phyloP scores from a whole-genome alignment of 1,284 basidiomycete genomes.

The Wolfiporia cocos region DNA sequence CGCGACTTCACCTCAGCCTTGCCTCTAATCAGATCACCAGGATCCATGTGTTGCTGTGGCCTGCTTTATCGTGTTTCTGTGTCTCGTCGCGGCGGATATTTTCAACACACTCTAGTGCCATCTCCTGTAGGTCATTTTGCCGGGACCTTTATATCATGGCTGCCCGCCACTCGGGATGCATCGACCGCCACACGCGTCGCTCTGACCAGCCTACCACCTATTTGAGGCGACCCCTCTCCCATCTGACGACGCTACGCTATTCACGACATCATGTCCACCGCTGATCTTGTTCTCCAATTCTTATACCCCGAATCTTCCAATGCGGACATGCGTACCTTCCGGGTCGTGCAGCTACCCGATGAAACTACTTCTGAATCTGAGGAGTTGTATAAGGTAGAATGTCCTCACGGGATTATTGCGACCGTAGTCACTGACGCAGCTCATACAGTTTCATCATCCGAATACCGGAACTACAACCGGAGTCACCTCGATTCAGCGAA shows the following conservation, averaged over 20 bases:
- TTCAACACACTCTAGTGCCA: too few relatives aligned
- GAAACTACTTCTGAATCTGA: slow-evolving; percentile 25
- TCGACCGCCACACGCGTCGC: too few relatives aligned
- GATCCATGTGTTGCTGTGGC: slow-evolving; percentile 11
- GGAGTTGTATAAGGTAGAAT: slow-evolving; percentile 42
- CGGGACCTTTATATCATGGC: too few relatives aligned
- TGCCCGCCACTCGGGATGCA: too few relatives aligned
- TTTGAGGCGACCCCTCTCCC: slow-evolving; percentile 1
- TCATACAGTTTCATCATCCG: slow-evolving; percentile 51
- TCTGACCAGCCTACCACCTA: too few relatives aligned
- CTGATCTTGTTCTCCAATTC: slow-evolving; percentile 38
- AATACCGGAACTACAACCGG: slow-evolving; percentile 37
- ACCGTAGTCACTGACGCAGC: not conserved
- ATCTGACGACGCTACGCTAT: not conserved
- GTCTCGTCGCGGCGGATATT: not conserved
- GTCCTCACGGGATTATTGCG: not conserved
- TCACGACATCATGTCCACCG: slow-evolving; percentile 17
- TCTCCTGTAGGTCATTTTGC: too few relatives aligned
- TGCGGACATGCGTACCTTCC: slow-evolving; percentile 40
- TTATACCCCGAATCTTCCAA: slow-evolving; percentile 27
- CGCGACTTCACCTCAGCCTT: slow-evolving; percentile 24
- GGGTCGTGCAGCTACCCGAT: slow-evolving; percentile 31
- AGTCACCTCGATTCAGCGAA: slow-evolving; percentile 43
- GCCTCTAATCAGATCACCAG: slow-evolving; percentile 23
- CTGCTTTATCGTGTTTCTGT: not conserved